Evolutionary conservation across 2,329 filamentous ascomycete genomes (phyloP).

Genomic region (Ascochyta fabae): DNA sequence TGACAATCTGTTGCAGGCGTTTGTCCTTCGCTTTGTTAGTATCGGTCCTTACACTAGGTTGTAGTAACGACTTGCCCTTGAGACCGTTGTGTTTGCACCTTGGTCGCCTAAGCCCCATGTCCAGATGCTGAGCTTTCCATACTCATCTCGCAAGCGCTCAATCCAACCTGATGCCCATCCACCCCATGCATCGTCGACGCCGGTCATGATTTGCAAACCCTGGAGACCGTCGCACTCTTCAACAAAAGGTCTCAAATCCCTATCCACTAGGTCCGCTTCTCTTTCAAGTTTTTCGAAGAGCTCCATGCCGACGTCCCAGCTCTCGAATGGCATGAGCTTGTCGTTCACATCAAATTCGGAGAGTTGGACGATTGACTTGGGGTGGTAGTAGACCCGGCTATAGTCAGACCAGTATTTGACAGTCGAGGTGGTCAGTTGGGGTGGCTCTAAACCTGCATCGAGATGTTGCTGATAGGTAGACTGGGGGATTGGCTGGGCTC

Average conservation of each 20-base stretch:
- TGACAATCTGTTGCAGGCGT: slow-evolving; percentile 70
- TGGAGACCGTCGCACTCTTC: slow-evolving; percentile 96
- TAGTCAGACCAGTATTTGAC: slow-evolving; percentile 99
- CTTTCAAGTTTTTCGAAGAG: slow-evolving; percentile 53
- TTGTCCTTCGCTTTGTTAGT: slow-evolving; percentile 58
- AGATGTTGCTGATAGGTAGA: slow-evolving; percentile 81
- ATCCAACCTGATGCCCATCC: slow-evolving; percentile 54
- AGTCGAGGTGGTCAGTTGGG: slow-evolving; percentile 68
- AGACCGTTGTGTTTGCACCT: slow-evolving; percentile 33
- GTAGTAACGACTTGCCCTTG: slow-evolving; percentile 51
- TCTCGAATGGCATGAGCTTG: slow-evolving; percentile 80
- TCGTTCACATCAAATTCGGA: slow-evolving; percentile 83
- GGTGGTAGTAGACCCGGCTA: slow-evolving; percentile 90
- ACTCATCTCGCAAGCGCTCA: slow-evolving; percentile 83
- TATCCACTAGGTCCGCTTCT: slow-evolving; percentile 80
- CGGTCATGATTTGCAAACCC: slow-evolving; percentile 72
- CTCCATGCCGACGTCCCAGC: slow-evolving; percentile 56
- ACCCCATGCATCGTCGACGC: slow-evolving; percentile 61
- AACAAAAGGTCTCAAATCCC: slow-evolving; percentile 83
- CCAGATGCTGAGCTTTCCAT: slow-evolving; percentile 86
- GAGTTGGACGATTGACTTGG: slow-evolving; percentile 83
- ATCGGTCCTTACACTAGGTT: background rate
- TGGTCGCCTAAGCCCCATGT: slow-evolving; percentile 80
- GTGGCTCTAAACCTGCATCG: slow-evolving; percentile 70
- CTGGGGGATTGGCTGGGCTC: slow-evolving; percentile 65